Evolutionary conservation across 345 rosid genomes (phyloP).

Genomic region (Rhodamnia argentea): DNA sequence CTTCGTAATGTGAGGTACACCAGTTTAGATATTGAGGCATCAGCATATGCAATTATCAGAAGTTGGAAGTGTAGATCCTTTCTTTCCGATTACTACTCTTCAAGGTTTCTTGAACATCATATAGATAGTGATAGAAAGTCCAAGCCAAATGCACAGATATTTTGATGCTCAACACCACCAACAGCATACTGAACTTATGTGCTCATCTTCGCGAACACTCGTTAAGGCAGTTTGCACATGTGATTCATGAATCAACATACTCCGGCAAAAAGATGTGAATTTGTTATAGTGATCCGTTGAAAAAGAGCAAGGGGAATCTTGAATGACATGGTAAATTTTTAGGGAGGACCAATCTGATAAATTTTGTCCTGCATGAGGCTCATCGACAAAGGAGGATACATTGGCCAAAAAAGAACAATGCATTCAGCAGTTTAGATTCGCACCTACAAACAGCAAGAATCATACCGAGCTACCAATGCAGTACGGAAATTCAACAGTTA

Average conservation of each 20-base stretch:
- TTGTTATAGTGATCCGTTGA: background rate
- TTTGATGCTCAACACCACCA: background rate
- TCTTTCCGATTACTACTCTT: background rate
- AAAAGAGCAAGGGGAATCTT: background rate
- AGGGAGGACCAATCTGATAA: background rate
- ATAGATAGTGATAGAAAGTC: background rate
- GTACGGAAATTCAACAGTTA: background rate
- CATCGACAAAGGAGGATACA: background rate
- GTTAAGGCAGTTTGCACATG: background rate
- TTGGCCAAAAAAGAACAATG: background rate
- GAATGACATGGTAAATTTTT: background rate
- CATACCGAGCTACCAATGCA: background rate
- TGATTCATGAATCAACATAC: background rate
- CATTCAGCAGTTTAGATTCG: background rate
- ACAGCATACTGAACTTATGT: background rate
- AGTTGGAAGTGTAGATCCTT: background rate
- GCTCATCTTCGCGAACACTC: background rate
- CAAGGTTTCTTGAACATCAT: background rate
- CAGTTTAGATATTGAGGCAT: background rate
- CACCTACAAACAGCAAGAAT: background rate
- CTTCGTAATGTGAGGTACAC: background rate
- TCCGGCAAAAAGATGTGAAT: background rate
- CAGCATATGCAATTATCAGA: background rate
- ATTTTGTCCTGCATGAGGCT: background rate
- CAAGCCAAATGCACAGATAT: background rate